Evolutionary conservation across 345 rosid species (phyloP).

Genomic region (thale cress (Arabidopsis thaliana)): DNA sequence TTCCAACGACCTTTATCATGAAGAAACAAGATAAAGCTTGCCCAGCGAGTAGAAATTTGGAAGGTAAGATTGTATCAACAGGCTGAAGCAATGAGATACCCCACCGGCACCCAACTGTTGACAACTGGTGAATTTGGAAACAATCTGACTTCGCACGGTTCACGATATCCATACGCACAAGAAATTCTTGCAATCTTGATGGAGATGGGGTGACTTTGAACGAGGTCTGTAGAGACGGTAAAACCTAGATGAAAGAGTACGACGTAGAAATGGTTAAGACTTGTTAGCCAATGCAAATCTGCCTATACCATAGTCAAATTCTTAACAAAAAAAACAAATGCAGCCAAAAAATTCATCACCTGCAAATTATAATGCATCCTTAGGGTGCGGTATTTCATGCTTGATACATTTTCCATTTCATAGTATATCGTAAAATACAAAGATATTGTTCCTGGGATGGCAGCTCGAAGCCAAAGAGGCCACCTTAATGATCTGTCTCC

Average conservation of each 20-base stretch:
- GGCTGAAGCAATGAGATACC: slow-evolving; percentile 82
- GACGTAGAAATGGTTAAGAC: slow-evolving; percentile 32
- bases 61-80: slow-evolving; percentile 64
- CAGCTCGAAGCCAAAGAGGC: slow-evolving; percentile 98
- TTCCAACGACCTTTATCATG: slow-evolving; percentile 66
- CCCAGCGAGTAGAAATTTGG: slow-evolving; percentile 68
- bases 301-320: neutral
- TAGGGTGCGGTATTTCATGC: slow-evolving; percentile 83
- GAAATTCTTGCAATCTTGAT: slow-evolving; percentile 76
- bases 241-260: slow-evolving; percentile 55
- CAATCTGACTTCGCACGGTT: slow-evolving; percentile 73
- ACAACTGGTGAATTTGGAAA: slow-evolving; percentile 82
- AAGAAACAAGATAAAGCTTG: slow-evolving; percentile 89
- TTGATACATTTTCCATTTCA: slow-evolving; percentile 78
- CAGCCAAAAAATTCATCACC: slow-evolving; percentile 51
- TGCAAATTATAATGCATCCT: slow-evolving; percentile 79
- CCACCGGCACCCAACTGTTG: slow-evolving; percentile 80
- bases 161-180: slow-evolving; percentile 82
- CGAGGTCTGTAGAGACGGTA: slow-evolving; percentile 81
- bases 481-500: slow-evolving; percentile 67
- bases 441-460: slow-evolving; percentile 77
- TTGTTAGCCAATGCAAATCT: slow-evolving; percentile 29
- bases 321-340: slow-evolving; percentile 4
- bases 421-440: slow-evolving; percentile 75
- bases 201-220: slow-evolving; percentile 81